Conservation (phyloP, 2,329 filamentous ascomycete genomes). For the Coleophoma cylindrospora region DNA sequence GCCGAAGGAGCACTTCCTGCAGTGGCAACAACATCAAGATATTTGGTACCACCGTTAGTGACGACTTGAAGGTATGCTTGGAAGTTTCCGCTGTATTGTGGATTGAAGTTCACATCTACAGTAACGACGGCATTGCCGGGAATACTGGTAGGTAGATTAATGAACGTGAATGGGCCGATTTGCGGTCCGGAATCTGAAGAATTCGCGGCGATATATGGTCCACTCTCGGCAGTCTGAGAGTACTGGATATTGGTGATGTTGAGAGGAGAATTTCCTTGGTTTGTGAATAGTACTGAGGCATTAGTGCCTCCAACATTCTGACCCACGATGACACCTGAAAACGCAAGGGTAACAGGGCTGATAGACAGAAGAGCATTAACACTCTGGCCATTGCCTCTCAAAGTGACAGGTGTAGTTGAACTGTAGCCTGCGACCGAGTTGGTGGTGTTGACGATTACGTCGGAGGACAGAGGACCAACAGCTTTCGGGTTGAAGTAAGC, state of each 20-base stretch:
- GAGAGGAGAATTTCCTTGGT: constrained; percentile 41
- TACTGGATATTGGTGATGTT: constrained; percentile 38
- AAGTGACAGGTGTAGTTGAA: constrained; percentile 36
- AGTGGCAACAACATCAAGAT: constrained; percentile 42
- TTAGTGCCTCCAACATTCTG: constrained; percentile 30
- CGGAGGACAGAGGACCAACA: constrained; percentile 43
- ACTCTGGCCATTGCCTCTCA: constrained; percentile 45
- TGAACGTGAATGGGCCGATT: constrained; percentile 44
- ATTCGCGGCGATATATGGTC: constrained; percentile 35
- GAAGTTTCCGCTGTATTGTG: constrained; percentile 40
- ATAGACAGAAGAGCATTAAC: constrained; percentile 38
- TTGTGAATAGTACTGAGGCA: constrained; percentile 42
- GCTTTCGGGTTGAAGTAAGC: constrained; percentile 38
- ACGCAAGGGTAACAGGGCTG: constrained; percentile 42
- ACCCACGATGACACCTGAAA: constrained; percentile 43
- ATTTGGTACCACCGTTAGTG: constrained; percentile 45
- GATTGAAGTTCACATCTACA: constrained; percentile 42
- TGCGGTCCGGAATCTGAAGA: constrained; percentile 28
- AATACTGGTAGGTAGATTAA: constrained; percentile 39
- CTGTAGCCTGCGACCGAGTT: constrained; percentile 42
- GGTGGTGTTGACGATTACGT: constrained; percentile 41
- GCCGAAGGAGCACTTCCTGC: constrained; percentile 44
- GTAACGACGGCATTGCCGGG: constrained; percentile 32
- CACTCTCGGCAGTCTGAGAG: constrained; percentile 36
- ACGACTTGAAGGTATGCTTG: constrained; percentile 41